Conservation (phyloP, 2,329 filamentous ascomycete genomes). For the Rhexocercosporidium sp. region DNA sequence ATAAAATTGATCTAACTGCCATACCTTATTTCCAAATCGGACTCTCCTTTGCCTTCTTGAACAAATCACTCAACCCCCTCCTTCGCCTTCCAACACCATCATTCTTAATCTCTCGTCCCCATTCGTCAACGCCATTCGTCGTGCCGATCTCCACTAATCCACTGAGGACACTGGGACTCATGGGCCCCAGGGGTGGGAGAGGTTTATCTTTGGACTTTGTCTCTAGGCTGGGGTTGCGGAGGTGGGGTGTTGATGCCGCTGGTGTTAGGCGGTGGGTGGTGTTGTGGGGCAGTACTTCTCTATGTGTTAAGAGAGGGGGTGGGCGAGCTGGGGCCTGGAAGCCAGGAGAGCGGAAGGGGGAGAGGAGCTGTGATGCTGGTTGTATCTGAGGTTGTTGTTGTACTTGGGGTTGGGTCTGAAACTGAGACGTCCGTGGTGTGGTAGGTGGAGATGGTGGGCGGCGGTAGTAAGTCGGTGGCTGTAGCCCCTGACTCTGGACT, state of each 20-base stretch:
- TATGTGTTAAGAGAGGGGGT: neutral
- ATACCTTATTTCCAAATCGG: neutral
- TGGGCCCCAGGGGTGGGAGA: slow-evolving; percentile 24
- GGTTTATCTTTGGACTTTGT: slow-evolving; percentile 24
- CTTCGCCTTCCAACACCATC: slow-evolving; percentile 3
- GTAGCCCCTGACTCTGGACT: neutral
- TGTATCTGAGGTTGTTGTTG: neutral
- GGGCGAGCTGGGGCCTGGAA: neutral
- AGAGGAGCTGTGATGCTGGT: slow-evolving; percentile 1
- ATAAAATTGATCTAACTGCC: neutral
- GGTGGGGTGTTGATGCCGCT: slow-evolving; percentile 14
- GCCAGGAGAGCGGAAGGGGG: neutral
- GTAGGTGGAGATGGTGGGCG: slow-evolving; percentile 7
- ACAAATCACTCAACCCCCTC: slow-evolving; percentile 19
- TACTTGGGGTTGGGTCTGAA: neutral
- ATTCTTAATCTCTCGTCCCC: slow-evolving; percentile 7
- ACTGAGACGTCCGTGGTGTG: neutral
- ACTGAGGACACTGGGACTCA: slow-evolving; percentile 23
- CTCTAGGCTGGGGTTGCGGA: neutral
- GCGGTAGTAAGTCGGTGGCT: neutral
- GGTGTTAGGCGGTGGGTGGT: slow-evolving; percentile 12
- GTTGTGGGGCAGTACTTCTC: neutral
- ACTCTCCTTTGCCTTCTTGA: slow-evolving; percentile 18
- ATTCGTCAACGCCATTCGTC: slow-evolving; percentile 16
- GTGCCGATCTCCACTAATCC: slow-evolving; percentile 29